phyloP scores from a whole-genome alignment of 768 basidiomycete genomes.

The Chalciporus piperatus region DNA sequence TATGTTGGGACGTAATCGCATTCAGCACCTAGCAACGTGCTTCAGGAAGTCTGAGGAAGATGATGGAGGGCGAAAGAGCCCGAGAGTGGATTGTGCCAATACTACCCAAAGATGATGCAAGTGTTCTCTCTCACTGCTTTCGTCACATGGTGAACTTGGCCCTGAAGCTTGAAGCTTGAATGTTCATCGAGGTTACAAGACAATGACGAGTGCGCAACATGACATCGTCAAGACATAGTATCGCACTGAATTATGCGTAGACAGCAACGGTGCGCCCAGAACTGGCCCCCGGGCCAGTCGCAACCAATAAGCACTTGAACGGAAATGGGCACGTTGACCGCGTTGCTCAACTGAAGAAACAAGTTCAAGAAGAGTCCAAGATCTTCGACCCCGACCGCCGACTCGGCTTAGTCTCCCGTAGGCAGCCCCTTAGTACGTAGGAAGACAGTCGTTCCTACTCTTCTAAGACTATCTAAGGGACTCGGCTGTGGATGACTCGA shows the following conservation, averaged over 20 bases:
- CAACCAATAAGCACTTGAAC: conserved; percentile 35
- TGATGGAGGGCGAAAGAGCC: neutral
- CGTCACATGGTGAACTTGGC: conserved; percentile 7
- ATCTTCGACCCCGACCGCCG: conserved; percentile 56
- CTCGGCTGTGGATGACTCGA: conserved; percentile 45
- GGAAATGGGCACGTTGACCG: conserved; percentile 60
- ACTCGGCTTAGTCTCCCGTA: too few relatives aligned
- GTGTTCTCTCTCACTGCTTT: conserved; percentile 7
- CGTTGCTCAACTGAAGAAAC: conserved; percentile 30
- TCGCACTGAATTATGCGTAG: neutral
- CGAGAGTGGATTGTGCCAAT: neutral
- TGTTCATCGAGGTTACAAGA: too few relatives aligned
- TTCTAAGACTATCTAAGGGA: too few relatives aligned
- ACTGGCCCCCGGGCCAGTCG: conserved; percentile 53
- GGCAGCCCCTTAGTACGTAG: conserved; percentile 56
- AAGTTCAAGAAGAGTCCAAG: conserved; percentile 17
- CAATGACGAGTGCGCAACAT: neutral
- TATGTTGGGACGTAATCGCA: too few relatives aligned
- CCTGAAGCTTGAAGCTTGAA: too few relatives aligned
- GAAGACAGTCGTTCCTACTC: too few relatives aligned
- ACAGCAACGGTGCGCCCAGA: conserved; percentile 1
- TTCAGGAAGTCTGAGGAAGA: neutral
- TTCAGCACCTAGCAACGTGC: too few relatives aligned
- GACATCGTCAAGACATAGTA: neutral
- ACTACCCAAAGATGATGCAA: neutral